Evolutionary conservation across 768 basidiomycete genomes (phyloP), one percentile per base, ranked within the genome.

Genomic region (Podaxis sp.): DNA sequence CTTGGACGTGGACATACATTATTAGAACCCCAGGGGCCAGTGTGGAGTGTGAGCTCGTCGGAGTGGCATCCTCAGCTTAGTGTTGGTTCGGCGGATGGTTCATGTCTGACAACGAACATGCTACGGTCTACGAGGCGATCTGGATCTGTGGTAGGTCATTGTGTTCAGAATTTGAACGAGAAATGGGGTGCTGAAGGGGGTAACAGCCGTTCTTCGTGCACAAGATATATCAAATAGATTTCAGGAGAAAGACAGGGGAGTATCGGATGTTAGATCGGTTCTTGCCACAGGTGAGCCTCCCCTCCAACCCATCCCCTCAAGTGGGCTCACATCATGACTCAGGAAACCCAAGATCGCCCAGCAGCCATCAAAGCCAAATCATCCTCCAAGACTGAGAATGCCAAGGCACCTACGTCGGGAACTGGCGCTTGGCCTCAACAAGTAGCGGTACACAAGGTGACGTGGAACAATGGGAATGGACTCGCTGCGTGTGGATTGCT

Each of bases 211-310:
- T 91, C 69, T 86, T 93, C 65, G 80, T 87, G 15, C 88, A 92
- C 72, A 88, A 86, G 72, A 80, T 96, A 17, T 97, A 86, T 68
- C 91, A 92, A 70, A 81, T 99, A 57, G 96, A 99, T 74, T 94
- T 92, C 68, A 94, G 87, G 67, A 86, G 89, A 44, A 84, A 81
- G 6, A 84, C 84, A 0, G 84, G 85, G 22, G 86, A 92, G 63
- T 95, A 84, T 71, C 81, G 96, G 24, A 93, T 98, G 88, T 75
- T 95, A n/a, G 96, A 99, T 63, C 84, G 85, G 24, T 87, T 96
- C 67, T 73, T 90, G 6, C 93, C 95, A 1, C 84, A 87, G 75
- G 95, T 87, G 55, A 42, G 26, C 6, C 22, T 57, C 52, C 19
- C 28, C 24, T 57, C 36, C 44, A 36, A 17, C 12, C 39, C 28